Base-by-base conservation (phyloP, 1,284 basidiomycete species). In the Ustilago curta region DNA sequence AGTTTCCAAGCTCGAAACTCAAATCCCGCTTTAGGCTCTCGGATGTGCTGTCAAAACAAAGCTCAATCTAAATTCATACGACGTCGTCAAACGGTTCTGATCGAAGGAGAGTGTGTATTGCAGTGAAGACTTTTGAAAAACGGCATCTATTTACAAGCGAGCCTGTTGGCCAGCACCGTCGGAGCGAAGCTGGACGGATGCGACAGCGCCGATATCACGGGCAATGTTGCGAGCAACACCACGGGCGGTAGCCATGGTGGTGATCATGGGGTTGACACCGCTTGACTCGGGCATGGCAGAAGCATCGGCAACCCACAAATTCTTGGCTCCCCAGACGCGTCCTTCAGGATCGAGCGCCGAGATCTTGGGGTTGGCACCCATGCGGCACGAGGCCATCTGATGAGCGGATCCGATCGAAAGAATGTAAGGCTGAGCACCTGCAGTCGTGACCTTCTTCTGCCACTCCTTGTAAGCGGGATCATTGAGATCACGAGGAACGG, bases 231-330 rank as follows among this genome's bases (percentile, higher is more conserved):
- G 62, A 5, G 82, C 76, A 27, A 84, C 73, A 40, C 77, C 77
- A 19, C 81, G 71, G 2, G 81, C 73, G 14, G 72, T 75, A 16
- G 77, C 81, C 81, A 84, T 82, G 43, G 81, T 83, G 8, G 87
- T 86, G 52, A 87, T 82, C 86, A 87, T 87, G 0, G 87, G 87
- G 71, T 88, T 88, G 59, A 87, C 87, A 31, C 86, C 87, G 3
- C 83, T 83, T 4, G 86, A 84, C 49, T 84, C 85, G 9, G 86
- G 86, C 61, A 87, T 81, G 40, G 84, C 77, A 37, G 82, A 84
- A 25, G 86, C 87, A 54, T 88, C 87, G 8, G 87, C 87, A 25
- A 87, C 82, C 78, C 86, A 88, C n/a, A 88, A 80, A 18, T 84
- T 82, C 32, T 84, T 73, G 6, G 84, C 80, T 4, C 87, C 87